phyloP scores from a whole-genome alignment of 164 flowering plant genomes.

The Stephania yunnanensis region DNA sequence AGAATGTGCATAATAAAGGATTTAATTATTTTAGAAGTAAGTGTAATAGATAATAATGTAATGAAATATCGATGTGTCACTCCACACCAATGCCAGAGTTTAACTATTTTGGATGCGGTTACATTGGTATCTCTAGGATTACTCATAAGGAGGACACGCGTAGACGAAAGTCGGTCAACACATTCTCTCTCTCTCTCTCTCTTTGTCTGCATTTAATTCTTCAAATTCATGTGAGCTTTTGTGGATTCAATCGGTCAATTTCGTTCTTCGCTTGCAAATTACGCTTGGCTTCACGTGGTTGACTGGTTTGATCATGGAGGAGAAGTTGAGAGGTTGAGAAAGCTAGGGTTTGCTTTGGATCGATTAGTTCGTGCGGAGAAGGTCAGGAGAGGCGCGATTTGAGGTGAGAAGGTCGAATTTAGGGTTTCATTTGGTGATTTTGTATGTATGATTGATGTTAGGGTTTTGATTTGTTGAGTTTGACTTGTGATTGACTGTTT shows the following conservation, averaged over 20 bases:
- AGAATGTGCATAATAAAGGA: too few relatives aligned
- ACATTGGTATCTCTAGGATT: too few relatives aligned
- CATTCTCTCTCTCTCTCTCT: too few relatives aligned
- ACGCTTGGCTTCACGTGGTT: background rate
- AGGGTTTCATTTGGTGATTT: background rate
- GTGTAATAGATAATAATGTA: too few relatives aligned
- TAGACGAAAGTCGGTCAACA: too few relatives aligned
- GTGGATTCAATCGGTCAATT: background rate
- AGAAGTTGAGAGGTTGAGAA: background rate
- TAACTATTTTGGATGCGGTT: too few relatives aligned
- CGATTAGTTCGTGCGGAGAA: background rate
- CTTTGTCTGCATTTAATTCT: background rate
- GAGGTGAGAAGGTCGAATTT: conserved; percentile 8
- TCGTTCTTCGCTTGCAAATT: background rate
- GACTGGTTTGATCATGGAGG: background rate
- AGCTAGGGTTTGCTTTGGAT: background rate
- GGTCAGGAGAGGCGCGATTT: conserved; percentile 11
- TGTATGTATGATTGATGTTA: background rate
- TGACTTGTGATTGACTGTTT: conserved; percentile 1
- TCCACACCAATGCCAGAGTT: too few relatives aligned
- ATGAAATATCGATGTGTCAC: too few relatives aligned
- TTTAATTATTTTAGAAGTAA: too few relatives aligned
- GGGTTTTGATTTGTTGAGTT: background rate
- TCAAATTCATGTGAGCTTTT: background rate
- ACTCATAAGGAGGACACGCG: too few relatives aligned